Conservation (phyloP, 495 filamentous ascomycete species). For the Penicillium odoratum region DNA sequence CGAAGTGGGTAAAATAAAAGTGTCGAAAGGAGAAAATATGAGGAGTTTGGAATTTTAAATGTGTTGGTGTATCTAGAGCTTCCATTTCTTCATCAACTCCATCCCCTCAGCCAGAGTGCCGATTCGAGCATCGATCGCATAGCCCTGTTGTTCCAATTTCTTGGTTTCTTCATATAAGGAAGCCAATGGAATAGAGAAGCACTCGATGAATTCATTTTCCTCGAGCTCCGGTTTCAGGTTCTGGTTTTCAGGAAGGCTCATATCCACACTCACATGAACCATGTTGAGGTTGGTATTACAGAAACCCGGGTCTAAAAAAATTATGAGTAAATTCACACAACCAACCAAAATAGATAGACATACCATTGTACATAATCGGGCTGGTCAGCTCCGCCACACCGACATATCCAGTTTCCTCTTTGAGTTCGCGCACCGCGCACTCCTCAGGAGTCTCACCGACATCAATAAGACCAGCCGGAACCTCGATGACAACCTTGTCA, state of each 20-base stretch:
- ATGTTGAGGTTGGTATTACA: slow-evolving; percentile 86
- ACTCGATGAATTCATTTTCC: slow-evolving; percentile 88
- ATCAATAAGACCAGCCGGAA: slow-evolving; percentile 86
- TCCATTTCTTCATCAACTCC: slow-evolving; percentile 67
- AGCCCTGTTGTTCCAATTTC: slow-evolving; percentile 69
- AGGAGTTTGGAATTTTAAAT: too few relatives aligned
- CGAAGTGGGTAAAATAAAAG: neutral
- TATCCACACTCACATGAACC: slow-evolving; percentile 78
- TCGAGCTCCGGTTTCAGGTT: slow-evolving; percentile 73
- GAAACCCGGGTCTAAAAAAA: slow-evolving; percentile 62
- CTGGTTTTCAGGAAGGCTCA: slow-evolving; percentile 65
- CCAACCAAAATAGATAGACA: slow-evolving; percentile 2
- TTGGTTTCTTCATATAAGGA: slow-evolving; percentile 67
- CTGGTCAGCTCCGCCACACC: slow-evolving; percentile 56
- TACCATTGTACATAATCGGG: slow-evolving; percentile 32
- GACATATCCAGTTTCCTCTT: slow-evolving; percentile 91
- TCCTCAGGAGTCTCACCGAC: slow-evolving; percentile 74
- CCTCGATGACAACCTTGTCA: slow-evolving; percentile 74
- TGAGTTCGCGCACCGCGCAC: slow-evolving; percentile 84
- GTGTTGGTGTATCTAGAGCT: slow-evolving; percentile 11
- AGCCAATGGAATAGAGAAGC: slow-evolving; percentile 67
- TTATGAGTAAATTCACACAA: neutral
- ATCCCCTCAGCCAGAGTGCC: slow-evolving; percentile 85
- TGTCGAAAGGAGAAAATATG: neutral
- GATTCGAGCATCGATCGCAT: slow-evolving; percentile 81